These are phyloP conservation scores for Saccharomyces hybrid DNA, from an alignment of 1,139 yeast genomes.

Conservation along the genomic window DNA sequence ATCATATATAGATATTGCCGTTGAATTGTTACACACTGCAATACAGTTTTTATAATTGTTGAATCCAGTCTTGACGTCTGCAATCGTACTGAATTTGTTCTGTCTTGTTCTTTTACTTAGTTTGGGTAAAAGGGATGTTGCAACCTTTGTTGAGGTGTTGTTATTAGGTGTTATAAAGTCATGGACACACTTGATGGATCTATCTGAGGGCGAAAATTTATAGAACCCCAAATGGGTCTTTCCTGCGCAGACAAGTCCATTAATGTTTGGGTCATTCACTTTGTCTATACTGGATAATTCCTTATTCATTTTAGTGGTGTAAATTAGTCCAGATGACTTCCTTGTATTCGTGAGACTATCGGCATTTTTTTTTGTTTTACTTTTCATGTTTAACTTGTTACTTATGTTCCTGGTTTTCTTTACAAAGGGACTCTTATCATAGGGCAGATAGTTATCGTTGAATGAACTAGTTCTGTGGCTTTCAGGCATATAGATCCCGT, in stretches of 20 bases:
- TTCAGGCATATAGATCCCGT: neutral
- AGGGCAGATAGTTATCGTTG: slow-evolving; percentile 7
- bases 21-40: slow-evolving; percentile 41
- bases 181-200: slow-evolving; percentile 16
- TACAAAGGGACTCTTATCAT: neutral
- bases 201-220: slow-evolving; percentile 19
- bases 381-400: neutral
- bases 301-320: slow-evolving; percentile 14
- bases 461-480: slow-evolving; percentile 3
- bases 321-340: slow-evolving; percentile 19
- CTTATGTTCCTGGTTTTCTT: neutral
- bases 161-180: slow-evolving; percentile 17
- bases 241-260: slow-evolving; percentile 28
- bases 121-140: slow-evolving; percentile 8
- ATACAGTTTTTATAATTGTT: slow-evolving; percentile 37
- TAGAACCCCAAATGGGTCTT: slow-evolving; percentile 29
- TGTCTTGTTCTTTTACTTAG: slow-evolving; percentile 20
- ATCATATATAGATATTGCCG: slow-evolving; percentile 44
- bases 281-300: slow-evolving; percentile 31
- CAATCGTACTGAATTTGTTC: slow-evolving; percentile 42
- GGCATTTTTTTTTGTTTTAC: neutral
- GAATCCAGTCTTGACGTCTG: slow-evolving; percentile 44
- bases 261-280: slow-evolving; percentile 23
- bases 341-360: neutral
- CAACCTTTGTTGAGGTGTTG: slow-evolving; percentile 5